Percentiles rank a stretch among this genome's conserved stretches.
Conservation (phyloP, 345 rosid species). For the Citrus glauca region DNA sequence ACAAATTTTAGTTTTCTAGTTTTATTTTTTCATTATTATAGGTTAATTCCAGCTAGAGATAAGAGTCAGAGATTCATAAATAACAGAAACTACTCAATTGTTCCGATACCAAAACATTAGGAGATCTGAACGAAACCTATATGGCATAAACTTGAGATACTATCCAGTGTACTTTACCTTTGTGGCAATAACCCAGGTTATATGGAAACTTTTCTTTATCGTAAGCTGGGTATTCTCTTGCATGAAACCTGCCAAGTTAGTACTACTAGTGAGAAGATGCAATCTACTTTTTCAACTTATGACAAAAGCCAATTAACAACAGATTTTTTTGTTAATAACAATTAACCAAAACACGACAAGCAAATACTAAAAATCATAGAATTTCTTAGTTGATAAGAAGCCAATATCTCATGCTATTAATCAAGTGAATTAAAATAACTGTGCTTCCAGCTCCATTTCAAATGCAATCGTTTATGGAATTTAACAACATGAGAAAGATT, state of each 20-base stretch:
- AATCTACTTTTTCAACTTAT: not conserved
- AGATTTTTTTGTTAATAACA: not conserved
- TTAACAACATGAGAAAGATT: not conserved
- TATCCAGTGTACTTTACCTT: conserved; percentile 33
- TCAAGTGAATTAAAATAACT: not conserved
- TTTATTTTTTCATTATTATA: not conserved
- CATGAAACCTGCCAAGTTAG: conserved; percentile 69
- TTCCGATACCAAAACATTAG: not conserved
- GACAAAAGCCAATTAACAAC: not conserved
- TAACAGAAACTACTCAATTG: not conserved
- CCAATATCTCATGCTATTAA: not conserved
- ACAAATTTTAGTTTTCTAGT: not conserved
- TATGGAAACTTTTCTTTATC: conserved; percentile 61
- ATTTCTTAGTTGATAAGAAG: not conserved
- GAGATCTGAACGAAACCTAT: not conserved
- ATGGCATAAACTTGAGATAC: not conserved
- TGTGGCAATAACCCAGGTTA: conserved; percentile 89
- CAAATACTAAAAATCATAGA: not conserved
- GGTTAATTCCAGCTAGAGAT: not conserved
- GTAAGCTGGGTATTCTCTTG: conserved; percentile 83
- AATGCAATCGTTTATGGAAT: not conserved
- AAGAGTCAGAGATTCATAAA: not conserved
- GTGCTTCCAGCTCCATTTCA: not conserved
- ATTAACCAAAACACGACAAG: not conserved
- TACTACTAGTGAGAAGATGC: conserved; percentile 4